phyloP scores from a whole-genome alignment of 2,329 filamentous ascomycete species.

The Metarhizium guizhouense region DNA sequence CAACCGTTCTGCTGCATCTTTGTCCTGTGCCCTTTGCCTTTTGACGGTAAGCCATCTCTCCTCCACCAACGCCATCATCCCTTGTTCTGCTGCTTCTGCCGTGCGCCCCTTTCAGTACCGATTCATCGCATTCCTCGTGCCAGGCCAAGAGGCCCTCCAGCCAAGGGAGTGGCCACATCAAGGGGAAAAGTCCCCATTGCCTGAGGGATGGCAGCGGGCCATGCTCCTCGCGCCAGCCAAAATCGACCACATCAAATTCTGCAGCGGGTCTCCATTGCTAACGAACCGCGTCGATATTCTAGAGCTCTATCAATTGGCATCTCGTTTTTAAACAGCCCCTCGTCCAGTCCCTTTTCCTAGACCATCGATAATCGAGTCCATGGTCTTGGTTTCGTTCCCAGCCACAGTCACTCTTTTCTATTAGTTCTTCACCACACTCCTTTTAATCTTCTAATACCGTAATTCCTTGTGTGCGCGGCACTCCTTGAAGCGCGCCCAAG shows the following conservation, averaged over 20 bases:
- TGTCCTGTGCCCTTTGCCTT: constrained; percentile 23
- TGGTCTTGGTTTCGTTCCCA: constrained; percentile 37
- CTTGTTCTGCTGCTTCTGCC: neutral
- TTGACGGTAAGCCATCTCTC: constrained; percentile 41
- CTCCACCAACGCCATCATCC: constrained; percentile 11
- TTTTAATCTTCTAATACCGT: constrained; percentile 49
- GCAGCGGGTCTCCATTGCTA: constrained; percentile 18
- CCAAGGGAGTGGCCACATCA: constrained; percentile 19
- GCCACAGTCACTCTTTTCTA: constrained; percentile 50
- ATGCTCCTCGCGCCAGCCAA: constrained; percentile 14
- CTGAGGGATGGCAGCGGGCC: constrained; percentile 8
- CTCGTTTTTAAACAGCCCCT: constrained; percentile 37
- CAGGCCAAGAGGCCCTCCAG: constrained; percentile 16
- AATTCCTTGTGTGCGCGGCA: constrained; percentile 33
- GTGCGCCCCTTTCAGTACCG: constrained; percentile 9
- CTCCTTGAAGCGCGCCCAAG: constrained; percentile 21
- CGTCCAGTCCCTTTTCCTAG: constrained; percentile 32
- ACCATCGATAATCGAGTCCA: constrained; percentile 25
- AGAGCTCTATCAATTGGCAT: constrained; percentile 34
- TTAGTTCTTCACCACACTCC: constrained; percentile 43
- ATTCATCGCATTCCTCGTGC: constrained; percentile 17
- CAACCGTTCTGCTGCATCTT: constrained; percentile 36
- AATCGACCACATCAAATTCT: constrained; percentile 9
- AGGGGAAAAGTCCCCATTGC: constrained; percentile 7
- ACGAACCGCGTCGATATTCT: constrained; percentile 19